Conservation (phyloP, 2,329 filamentous ascomycete genomes). For the Pseudopithomyces maydicus region DNA sequence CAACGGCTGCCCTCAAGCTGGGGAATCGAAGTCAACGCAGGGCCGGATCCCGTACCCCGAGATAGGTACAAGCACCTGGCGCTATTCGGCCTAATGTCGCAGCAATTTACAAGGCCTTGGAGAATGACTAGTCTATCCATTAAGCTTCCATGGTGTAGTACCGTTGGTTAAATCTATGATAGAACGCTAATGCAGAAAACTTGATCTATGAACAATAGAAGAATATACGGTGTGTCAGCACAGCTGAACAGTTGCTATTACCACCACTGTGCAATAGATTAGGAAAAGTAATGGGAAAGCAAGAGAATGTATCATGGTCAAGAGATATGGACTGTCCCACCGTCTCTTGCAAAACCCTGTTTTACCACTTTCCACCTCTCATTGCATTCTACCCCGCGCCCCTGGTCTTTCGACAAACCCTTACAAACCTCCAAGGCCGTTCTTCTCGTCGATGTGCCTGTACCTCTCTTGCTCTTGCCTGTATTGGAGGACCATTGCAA, state of each 20-base stretch:
- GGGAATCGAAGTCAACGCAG: too few species aligned
- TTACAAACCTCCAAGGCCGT: slow-evolving; percentile 37
- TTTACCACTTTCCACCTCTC: background rate
- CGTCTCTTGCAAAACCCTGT: slow-evolving; percentile 26
- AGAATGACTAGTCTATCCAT: background rate
- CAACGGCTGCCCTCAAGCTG: background rate
- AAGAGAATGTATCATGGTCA: slow-evolving; percentile 27
- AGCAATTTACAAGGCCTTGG: background rate
- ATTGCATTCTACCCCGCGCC: background rate
- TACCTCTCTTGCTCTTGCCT: slow-evolving; percentile 80
- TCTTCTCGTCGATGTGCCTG: slow-evolving; percentile 81
- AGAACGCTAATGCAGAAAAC: slow-evolving; percentile 26
- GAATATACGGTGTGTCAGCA: slow-evolving; percentile 19
- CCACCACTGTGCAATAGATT: slow-evolving; percentile 17
- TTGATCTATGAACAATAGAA: slow-evolving; percentile 17
- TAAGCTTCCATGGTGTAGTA: too few species aligned
- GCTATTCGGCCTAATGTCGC: too few species aligned
- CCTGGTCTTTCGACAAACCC: background rate
- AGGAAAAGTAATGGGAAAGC: slow-evolving; percentile 18
- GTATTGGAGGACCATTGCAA: slow-evolving; percentile 78
- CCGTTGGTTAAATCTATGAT: slow-evolving; percentile 10
- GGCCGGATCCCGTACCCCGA: too few species aligned
- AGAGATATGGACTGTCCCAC: slow-evolving; percentile 12
- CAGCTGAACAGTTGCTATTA: slow-evolving; percentile 25
- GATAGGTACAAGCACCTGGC: too few species aligned